Evolutionary conservation across 768 basidiomycete species (phyloP).

Genomic region (Boletus sensibilis): DNA sequence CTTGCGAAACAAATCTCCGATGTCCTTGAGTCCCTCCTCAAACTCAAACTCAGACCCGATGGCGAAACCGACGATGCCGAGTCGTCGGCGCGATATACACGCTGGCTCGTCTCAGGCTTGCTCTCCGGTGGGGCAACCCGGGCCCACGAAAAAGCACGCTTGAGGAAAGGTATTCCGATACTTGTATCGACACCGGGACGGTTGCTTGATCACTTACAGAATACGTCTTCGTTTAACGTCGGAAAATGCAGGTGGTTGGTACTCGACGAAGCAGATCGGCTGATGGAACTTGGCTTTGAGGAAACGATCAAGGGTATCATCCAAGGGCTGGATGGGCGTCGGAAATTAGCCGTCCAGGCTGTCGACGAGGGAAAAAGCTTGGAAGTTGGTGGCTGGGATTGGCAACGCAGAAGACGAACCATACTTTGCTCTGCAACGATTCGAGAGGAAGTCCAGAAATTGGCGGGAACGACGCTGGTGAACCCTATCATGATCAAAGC

Average conservation of each 20-base stretch:
- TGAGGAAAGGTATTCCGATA: conserved; percentile 93
- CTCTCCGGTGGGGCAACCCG: conserved; percentile 93
- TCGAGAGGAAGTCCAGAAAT: conserved; percentile 88
- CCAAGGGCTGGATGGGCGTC: conserved; percentile 79
- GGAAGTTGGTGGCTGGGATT: conserved; percentile 86
- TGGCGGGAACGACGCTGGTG: conserved; percentile 79
- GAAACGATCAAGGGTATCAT: conserved; percentile 92
- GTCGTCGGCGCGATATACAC: conserved; percentile 52
- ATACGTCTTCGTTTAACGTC: conserved; percentile 88
- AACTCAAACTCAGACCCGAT: conserved; percentile 65
- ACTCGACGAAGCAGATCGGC: conserved; percentile 93
- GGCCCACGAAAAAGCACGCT: conserved; percentile 91
- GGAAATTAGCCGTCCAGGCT: conserved; percentile 68
- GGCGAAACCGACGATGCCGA: conserved; percentile 53
- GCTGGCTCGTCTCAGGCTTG: conserved; percentile 93
- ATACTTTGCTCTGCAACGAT: conserved; percentile 97
- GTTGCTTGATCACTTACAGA: conserved; percentile 93
- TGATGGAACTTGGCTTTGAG: conserved; percentile 99
- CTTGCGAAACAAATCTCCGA: conserved; percentile 96
- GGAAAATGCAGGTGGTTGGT: conserved; percentile 95
- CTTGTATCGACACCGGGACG: conserved; percentile 95
- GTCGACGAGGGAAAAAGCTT: conserved; percentile 61
- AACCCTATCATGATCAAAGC: conserved; percentile 85
- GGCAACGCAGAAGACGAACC: conserved; percentile 74
- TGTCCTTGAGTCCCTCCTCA: conserved; percentile 81